phyloP scores from a whole-genome alignment of 352 stramenopile species.

The Pelagophyceae sp. region DNA sequence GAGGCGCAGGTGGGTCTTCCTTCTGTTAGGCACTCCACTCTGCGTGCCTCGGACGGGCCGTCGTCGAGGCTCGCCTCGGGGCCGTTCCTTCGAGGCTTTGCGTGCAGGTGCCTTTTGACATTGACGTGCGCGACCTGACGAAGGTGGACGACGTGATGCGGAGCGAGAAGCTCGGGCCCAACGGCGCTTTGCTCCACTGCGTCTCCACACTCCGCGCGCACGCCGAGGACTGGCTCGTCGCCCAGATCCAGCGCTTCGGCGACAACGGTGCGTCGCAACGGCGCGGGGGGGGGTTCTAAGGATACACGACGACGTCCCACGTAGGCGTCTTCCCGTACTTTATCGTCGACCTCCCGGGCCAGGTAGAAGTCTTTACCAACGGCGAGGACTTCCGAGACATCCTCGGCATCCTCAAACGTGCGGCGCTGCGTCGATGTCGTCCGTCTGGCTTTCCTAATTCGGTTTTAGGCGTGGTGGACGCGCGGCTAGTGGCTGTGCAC shows the following conservation, averaged over 20 bases:
- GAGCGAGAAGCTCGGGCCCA: slow-evolving; percentile 89
- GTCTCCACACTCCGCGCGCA: slow-evolving; percentile 76
- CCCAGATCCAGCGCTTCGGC: slow-evolving; percentile 74
- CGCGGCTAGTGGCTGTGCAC: slow-evolving; percentile 59
- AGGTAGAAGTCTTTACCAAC: slow-evolving; percentile 68
- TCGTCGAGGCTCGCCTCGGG: too few species aligned
- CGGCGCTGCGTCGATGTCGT: neutral
- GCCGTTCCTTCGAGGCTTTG: too few species aligned
- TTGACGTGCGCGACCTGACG: slow-evolving; percentile 53
- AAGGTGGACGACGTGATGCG: slow-evolving; percentile 26
- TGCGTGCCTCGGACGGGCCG: too few species aligned
- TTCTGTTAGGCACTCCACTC: too few species aligned
- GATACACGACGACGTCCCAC: too few species aligned
- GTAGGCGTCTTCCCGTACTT: slow-evolving; percentile 81
- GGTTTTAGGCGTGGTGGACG: slow-evolving; percentile 41
- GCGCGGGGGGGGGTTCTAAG: neutral
- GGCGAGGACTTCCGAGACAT: slow-evolving; percentile 47
- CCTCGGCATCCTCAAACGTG: slow-evolving; percentile 39
- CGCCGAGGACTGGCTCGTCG: slow-evolving; percentile 89
- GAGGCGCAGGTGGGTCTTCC: neutral
- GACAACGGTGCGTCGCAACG: too few species aligned
- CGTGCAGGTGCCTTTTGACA: slow-evolving; percentile 56
- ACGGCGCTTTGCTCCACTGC: slow-evolving; percentile 95
- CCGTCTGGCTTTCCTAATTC: neutral
- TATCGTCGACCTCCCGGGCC: slow-evolving; percentile 95